Conservation (phyloP, 2,329 filamentous ascomycete species). For the Ascosphaera aggregata region DNA sequence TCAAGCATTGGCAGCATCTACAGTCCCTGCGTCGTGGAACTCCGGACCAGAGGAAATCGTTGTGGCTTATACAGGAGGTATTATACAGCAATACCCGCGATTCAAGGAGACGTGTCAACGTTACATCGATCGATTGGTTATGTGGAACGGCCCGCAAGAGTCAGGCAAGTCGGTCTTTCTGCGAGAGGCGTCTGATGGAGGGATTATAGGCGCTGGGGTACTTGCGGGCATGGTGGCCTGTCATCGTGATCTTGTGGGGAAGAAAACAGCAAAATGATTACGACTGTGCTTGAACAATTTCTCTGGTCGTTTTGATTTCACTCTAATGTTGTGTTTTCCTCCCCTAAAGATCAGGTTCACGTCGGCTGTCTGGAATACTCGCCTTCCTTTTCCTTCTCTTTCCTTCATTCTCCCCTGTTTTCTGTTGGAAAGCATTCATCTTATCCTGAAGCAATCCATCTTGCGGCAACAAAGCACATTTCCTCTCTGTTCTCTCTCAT, state of each 20-base stretch:
- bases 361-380: too few species aligned
- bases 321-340: not conserved
- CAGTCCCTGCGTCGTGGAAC: constrained; percentile 18
- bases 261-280: not conserved
- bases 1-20: not conserved
- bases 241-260: not conserved
- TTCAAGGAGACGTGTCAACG: constrained; percentile 42
- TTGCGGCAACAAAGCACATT: not conserved
- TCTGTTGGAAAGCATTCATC: too few species aligned
- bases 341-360: too few species aligned
- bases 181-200: constrained; percentile 24
- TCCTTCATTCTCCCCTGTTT: too few species aligned
- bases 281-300: not conserved
- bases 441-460: too few species aligned
- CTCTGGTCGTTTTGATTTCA: not conserved
- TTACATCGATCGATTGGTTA: constrained; percentile 32
- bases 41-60: constrained; percentile 36
- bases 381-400: too few species aligned
- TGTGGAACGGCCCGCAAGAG: constrained; percentile 13
- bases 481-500: not conserved
- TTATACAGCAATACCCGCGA: constrained; percentile 49
- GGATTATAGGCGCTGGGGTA: constrained; percentile 26
- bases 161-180: constrained; percentile 22
- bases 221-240: constrained; percentile 19
- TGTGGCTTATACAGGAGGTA: constrained; percentile 53